Base-by-base conservation (phyloP, 1,139 yeast genomes). In the Torulaspora globosa region DNA sequence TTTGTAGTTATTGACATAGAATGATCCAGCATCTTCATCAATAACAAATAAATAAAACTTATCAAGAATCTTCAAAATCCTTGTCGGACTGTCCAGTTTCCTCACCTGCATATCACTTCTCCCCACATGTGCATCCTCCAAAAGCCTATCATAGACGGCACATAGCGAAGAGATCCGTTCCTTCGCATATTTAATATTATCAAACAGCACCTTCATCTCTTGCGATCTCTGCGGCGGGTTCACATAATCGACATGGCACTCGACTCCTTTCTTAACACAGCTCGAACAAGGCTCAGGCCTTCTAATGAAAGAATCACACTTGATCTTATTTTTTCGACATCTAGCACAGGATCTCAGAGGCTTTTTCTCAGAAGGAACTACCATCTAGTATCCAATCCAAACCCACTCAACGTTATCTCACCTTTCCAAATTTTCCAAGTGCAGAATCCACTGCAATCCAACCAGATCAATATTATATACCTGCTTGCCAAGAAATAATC, bases 311-410 rank as follows among this genome's bases (percentile, higher is more conserved):
- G 83, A 83, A 58, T 81, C 82, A 63, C 87, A 82, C 54, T 74
- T 78, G 19, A 82, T 80, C 62, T 82, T 82, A 55, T 80, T 83
- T 56, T 76, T 76, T 37, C 87, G 71, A 61, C 88, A 82, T 36
- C 84, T 66, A 3, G 75, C 70, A 59, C 88, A 82, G 10, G 84
- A 76, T 54, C 79, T 79, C 48, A 81, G 68, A n/a, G 69, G 67
- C 47, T 70, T 66, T 31, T 46, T 47, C 42, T 40, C 43, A 26
- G 26, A 23, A 32, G 21, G 27, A 12, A 18, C 36, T 24, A 26
- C 36, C 42, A 39, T 39, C 27, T n/a, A 11, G 2, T 24, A 21
- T 29, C 18, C 29, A 15, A 11, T 16, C 19, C 14, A 9, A 5
- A 24, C 14, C 23, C 28, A 12, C 21, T 14, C 12, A 35, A 16